Percentiles rank a stretch among this genome's conserved stretches.
Evolutionary conservation across 164 flowering plant species (phyloP).

Genomic region (Chimonanthus praecox): DNA sequence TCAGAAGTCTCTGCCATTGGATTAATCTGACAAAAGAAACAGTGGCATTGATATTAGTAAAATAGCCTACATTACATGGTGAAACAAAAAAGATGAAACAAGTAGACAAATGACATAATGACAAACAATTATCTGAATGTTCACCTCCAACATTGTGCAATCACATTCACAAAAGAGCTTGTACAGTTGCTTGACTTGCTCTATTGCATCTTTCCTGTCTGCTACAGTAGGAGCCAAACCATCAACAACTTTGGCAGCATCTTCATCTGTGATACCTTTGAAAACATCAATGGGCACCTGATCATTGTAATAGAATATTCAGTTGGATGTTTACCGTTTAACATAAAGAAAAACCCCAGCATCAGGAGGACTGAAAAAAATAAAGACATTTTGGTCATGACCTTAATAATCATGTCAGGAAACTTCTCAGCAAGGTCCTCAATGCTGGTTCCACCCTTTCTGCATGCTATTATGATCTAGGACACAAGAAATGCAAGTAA

Average conservation of each 20-base stretch:
- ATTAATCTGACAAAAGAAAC: conserved; percentile 54
- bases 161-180: conserved; percentile 76
- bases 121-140: not conserved
- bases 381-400: conserved; percentile 11
- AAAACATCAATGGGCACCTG: conserved; percentile 97
- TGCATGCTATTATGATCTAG: conserved; percentile 89
- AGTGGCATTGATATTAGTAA: not conserved
- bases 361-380: not conserved
- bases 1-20: conserved; percentile 94
- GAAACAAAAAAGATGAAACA: not conserved
- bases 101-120: not conserved
- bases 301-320: not conserved
- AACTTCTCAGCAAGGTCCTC: conserved; percentile 98
- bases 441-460: conserved; percentile 96
- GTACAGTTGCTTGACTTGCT: conserved; percentile 96
- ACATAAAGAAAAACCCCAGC: no score
- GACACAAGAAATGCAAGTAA: conserved; percentile 10
- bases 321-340: not conserved
- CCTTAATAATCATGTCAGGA: conserved; percentile 97
- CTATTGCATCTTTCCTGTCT: conserved; percentile 66
- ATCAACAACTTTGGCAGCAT: conserved; percentile 99
- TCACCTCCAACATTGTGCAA: conserved; percentile 92
- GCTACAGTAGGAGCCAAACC: conserved; percentile 82
- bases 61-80: not conserved
- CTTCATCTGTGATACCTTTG: conserved; percentile 94